phyloP scores from a whole-genome alignment of 257 asterid genomes.

The Solanum appendiculatum region DNA sequence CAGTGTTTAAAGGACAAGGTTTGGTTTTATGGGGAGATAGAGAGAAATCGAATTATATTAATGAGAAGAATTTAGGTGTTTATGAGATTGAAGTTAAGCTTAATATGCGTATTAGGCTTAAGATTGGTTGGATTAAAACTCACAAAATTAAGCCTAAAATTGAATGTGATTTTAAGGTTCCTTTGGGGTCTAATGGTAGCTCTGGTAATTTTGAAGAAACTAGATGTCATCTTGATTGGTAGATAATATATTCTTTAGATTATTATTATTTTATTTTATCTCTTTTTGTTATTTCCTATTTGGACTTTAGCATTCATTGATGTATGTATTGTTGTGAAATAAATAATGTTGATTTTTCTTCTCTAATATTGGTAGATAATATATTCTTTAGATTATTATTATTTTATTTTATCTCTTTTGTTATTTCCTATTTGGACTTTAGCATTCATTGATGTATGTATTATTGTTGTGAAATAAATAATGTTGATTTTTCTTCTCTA shows the following conservation, averaged over 20 bases:
- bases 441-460: not conserved
- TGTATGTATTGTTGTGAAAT: constrained; percentile 4
- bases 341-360: constrained; percentile 8
- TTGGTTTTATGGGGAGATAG: constrained; percentile 19
- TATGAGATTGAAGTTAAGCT: constrained; percentile 53
- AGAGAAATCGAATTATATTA: constrained; percentile 25
- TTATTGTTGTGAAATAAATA: constrained; percentile 16
- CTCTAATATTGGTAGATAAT: constrained; percentile 37
- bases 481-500: not conserved
- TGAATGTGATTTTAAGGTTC: constrained; percentile 56
- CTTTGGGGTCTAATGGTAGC: constrained; percentile 38
- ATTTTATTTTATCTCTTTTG: not conserved
- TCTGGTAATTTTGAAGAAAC: constrained; percentile 23
- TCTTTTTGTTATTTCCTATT: not conserved
- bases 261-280: not conserved
- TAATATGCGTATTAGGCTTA: constrained; percentile 33
- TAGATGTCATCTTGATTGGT: constrained; percentile 65
- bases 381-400: not conserved
- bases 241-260: not conserved
- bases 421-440: not conserved
- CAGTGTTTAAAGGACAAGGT: constrained; percentile 35
- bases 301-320: not conserved
- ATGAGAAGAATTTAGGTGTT: constrained; percentile 15
- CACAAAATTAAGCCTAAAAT: constrained; percentile 55
- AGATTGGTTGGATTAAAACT: constrained; percentile 34